A percentile compares a stretch with the other conserved stretches of the same genome.
These are phyloP conservation scores for Calonectria ilicicola DNA, from an alignment of 2,329 filamentous ascomycete species.

Conservation along the genomic window DNA sequence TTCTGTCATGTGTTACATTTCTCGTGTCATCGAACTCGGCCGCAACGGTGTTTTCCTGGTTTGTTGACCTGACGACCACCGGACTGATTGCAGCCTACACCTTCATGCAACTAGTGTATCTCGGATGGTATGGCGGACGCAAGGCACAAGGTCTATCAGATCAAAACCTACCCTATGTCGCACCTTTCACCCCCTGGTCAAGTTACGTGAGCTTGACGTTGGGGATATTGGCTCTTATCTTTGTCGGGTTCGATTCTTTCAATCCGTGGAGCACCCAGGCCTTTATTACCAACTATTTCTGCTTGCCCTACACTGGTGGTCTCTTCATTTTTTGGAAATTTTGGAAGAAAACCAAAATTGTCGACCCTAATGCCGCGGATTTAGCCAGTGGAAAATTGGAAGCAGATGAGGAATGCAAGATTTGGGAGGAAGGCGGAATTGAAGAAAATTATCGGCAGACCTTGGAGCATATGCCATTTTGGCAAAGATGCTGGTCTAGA, in stretches of 20 bases:
- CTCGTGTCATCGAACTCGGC: slow-evolving; percentile 54
- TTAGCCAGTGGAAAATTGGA: slow-evolving; percentile 20
- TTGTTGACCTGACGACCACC: not conserved
- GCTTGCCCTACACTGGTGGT: slow-evolving; percentile 60
- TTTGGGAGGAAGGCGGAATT: not conserved
- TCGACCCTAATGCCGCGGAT: slow-evolving; percentile 61
- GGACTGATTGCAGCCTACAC: not conserved
- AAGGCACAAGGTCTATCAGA: slow-evolving; percentile 57
- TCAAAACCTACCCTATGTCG: slow-evolving; percentile 46
- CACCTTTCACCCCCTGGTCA: slow-evolving; percentile 56
- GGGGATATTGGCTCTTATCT: slow-evolving; percentile 62
- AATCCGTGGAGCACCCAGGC: slow-evolving; percentile 57
- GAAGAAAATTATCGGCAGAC: no score
- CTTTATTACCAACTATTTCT: slow-evolving; percentile 65
- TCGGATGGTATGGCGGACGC: slow-evolving; percentile 58
- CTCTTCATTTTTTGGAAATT: slow-evolving; percentile 77
- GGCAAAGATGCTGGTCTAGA: no score
- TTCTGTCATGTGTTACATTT: slow-evolving; percentile 60
- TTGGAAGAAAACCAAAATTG: slow-evolving; percentile 67
- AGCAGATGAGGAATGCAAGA: not conserved
- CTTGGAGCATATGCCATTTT: no score
- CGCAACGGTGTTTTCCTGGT: not conserved
- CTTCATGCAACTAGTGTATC: slow-evolving; percentile 51
- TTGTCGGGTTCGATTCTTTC: slow-evolving; percentile 66
- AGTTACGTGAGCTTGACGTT: slow-evolving; percentile 59